phyloP scores from a whole-genome alignment of 192 early-diverging fungal genomes.

The Chytriomyces sp. region DNA sequence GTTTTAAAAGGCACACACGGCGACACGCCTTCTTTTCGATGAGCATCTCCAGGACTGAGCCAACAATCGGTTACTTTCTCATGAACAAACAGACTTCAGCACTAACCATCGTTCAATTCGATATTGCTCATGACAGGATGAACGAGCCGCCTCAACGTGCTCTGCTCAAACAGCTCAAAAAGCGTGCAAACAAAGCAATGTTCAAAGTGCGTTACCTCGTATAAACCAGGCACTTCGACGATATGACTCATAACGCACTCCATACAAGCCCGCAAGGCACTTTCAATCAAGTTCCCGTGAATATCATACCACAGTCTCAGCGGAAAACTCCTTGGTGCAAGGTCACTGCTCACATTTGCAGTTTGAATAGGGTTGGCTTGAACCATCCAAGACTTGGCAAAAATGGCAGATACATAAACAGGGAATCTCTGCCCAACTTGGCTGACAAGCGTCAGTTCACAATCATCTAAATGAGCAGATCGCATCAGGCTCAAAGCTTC shows the following conservation, averaged over 20 bases:
- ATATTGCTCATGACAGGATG: constrained; percentile 37
- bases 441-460: constrained; percentile 8
- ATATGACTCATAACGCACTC: constrained; percentile 46
- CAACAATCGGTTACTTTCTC: no score
- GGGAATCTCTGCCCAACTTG: constrained; percentile 20
- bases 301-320: constrained; percentile 52
- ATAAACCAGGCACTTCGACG: constrained; percentile 46
- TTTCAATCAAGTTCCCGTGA: constrained; percentile 36
- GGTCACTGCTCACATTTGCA: not conserved
- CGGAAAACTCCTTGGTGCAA: constrained; percentile 18
- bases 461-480: not conserved
- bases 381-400: not conserved
- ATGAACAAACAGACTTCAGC: no score
- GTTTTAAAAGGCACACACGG: constrained; percentile 33
- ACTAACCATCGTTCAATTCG: constrained; percentile 40
- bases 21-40: constrained; percentile 38
- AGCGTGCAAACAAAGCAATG: not conserved
- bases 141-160: constrained; percentile 14
- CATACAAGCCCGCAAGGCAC: constrained; percentile 42
- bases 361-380: not conserved
- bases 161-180: not conserved
- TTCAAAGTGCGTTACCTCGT: constrained; percentile 31
- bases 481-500: not conserved
- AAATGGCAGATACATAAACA: constrained; percentile 15
- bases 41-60: constrained; percentile 32